Evolutionary conservation across 352 stramenopile species (phyloP), one percentile per base, ranked within the genome.

Genomic region (Phytopythium delawarense): DNA sequence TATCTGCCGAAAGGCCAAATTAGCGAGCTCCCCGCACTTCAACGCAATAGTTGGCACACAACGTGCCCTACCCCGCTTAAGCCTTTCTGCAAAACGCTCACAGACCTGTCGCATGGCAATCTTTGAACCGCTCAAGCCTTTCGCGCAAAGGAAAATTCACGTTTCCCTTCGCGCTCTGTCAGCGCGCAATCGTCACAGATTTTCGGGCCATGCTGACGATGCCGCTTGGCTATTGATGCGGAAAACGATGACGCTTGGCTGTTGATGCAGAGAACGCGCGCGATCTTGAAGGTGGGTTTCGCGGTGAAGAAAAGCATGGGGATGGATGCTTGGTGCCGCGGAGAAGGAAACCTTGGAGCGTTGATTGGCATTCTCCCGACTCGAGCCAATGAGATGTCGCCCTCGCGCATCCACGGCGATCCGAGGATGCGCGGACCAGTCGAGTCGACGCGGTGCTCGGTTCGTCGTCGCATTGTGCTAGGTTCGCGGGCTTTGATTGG

Each of bases 161-260:
- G 6, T 16, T 13, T 45, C 39, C 7, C n/a, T n/a, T 45, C 3
- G 39, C 45, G 7, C 18, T 32, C 21, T 23, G 45, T 3, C 45
- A 32, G 45, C 30, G 45, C 45, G 45, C 45, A 51, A 51, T 51
- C 45, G 45, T 51, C 45, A 51, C 45, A 51, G 45, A 32, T 51
- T 51, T 51, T 32, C 11, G 45, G 45, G 45, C 3, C 18, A 12
- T 12, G 21, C 45, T 28, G 21, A 6, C 32, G 21, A 23, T 28
- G 16, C 20, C 45, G 45, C 45, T 50, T 28, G n/a, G 23, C 42
- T 49, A 12, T 49, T 18, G 25, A 28, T 28, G 25, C 25, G 25
- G 25, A 28, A 28, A 28, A 28, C 25, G 25, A 28, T 28, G 25
- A 28, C 25, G 25, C 25, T 28, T 28, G 25, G 25, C 25, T 28